Evolutionary conservation across 2,329 filamentous ascomycete genomes (phyloP).

Genomic region (Fonsecaea pugnacius): DNA sequence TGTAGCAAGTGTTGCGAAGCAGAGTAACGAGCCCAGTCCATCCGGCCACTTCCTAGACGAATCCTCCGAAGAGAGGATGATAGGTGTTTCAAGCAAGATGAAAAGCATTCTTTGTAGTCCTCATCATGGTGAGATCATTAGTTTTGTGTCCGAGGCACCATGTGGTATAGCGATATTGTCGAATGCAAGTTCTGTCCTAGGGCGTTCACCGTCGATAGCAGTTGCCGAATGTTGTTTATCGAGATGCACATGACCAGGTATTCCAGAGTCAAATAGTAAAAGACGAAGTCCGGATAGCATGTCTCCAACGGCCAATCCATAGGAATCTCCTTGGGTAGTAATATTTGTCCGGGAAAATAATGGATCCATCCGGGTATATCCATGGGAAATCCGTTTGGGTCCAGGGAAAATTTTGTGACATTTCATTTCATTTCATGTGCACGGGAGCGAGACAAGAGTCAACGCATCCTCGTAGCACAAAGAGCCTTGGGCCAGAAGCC

Average conservation of each 20-base stretch:
- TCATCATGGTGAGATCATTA: not conserved
- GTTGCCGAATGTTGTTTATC: not conserved
- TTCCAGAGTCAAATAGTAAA: not conserved
- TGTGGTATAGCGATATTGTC: constrained; percentile 2
- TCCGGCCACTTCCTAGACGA: not conserved
- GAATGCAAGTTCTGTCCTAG: not conserved
- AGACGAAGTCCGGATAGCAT: not conserved
- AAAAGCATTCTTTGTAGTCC: not conserved
- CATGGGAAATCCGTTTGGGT: not conserved
- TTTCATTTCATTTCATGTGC: constrained; percentile 18
- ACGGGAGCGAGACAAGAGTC: constrained; percentile 2
- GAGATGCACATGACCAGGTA: not conserved
- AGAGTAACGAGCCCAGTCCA: not conserved
- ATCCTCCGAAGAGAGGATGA: not conserved
- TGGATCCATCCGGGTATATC: constrained; percentile 1
- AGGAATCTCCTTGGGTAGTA: not conserved
- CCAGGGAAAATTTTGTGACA: not conserved
- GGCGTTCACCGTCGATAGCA: not conserved
- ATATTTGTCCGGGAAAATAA: constrained; percentile 1
- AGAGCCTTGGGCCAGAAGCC: constrained; percentile 6
- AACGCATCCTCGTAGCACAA: not conserved
- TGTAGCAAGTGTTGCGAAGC: not conserved
- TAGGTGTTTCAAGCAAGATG: not conserved
- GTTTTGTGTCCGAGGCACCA: not conserved
- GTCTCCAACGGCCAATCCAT: not conserved